Evolutionary conservation across 805 yeast genomes (phyloP).

Genomic region (Wickerhamiella allomyrinae): DNA sequence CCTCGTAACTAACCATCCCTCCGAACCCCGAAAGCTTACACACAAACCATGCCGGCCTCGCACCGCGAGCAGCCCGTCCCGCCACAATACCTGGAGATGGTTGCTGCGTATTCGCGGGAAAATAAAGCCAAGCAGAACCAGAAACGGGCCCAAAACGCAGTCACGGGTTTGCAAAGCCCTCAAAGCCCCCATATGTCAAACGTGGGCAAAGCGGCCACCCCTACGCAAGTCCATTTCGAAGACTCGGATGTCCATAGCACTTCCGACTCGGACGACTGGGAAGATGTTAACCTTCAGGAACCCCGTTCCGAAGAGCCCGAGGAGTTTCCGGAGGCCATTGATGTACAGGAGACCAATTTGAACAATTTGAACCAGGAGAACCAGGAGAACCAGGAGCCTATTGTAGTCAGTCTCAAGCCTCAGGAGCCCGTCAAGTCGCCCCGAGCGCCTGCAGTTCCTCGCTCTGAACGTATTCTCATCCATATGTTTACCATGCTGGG

Average conservation of each 20-base stretch:
- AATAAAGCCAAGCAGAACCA: too few species aligned
- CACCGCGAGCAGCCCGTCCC: background rate
- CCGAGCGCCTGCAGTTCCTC: conserved; percentile 19
- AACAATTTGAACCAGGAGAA: too few species aligned
- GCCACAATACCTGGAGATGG: background rate
- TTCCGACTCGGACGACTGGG: conserved; percentile 15
- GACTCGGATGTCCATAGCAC: background rate
- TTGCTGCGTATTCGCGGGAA: background rate
- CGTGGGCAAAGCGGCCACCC: too few species aligned
- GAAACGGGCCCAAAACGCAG: too few species aligned
- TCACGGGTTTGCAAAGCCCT: too few species aligned
- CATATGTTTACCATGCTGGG: conserved; percentile 47
- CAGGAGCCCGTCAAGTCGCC: background rate
- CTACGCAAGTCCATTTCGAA: too few species aligned
- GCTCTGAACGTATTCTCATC: conserved; percentile 43
- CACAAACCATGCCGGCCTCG: background rate
- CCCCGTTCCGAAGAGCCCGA: background rate
- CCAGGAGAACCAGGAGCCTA: conserved; percentile 7
- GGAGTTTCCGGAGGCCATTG: background rate
- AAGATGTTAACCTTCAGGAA: conserved; percentile 14
- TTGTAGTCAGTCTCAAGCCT: conserved; percentile 6
- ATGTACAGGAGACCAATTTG: background rate
- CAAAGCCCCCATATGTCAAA: too few species aligned
- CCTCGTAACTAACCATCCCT: too few species aligned
- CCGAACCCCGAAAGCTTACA: too few species aligned